A percentile compares a stretch with the other conserved stretches of the same genome.
Evolutionary conservation across 2,329 filamentous ascomycete species (phyloP).

Genomic region (Mycosphaerella sp.): DNA sequence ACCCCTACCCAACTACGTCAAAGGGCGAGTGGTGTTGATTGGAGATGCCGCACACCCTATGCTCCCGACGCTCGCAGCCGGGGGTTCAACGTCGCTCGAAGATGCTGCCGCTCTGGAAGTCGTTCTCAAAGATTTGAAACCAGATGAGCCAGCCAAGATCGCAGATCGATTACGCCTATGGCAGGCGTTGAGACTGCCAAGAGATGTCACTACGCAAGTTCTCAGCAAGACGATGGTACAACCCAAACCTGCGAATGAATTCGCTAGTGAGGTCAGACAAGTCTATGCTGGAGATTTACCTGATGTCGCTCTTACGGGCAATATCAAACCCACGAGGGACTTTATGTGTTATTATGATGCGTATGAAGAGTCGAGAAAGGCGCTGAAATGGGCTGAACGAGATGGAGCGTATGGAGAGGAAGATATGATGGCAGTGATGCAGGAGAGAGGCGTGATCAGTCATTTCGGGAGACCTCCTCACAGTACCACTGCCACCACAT

Average conservation of each 20-base stretch:
- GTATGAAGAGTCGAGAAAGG: constrained; percentile 5
- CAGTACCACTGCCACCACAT: background rate
- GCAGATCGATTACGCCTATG: constrained; percentile 4
- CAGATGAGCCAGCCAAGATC: background rate
- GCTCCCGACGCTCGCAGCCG: constrained; percentile 8
- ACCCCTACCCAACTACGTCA: constrained; percentile 7
- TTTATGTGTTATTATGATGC: constrained; percentile 10
- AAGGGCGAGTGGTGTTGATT: constrained; percentile 10
- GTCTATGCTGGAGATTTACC: constrained; percentile 8
- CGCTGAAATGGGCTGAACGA: constrained; percentile 9
- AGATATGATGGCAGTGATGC: constrained; percentile 5
- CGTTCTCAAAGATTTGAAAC: background rate
- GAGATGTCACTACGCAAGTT: constrained; percentile 11
- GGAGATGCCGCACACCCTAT: constrained; percentile 16
- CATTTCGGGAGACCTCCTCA: constrained; percentile 3
- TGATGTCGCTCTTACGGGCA: background rate
- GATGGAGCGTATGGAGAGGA: constrained; percentile 2
- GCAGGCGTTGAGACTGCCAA: constrained; percentile 9
- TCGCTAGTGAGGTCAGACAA: constrained; percentile 4
- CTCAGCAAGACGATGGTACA: constrained; percentile 5
- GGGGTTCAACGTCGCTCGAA: constrained; percentile 6
- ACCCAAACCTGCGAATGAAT: constrained; percentile 3
- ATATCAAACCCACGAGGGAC: constrained; percentile 3
- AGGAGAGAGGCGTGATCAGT: constrained; percentile 4
- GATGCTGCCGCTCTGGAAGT: constrained; percentile 10